A percentile compares a stretch with the other conserved stretches of the same genome.
phyloP scores from a whole-genome alignment of 805 yeast genomes.

The Kluyveromyces starmeri region DNA sequence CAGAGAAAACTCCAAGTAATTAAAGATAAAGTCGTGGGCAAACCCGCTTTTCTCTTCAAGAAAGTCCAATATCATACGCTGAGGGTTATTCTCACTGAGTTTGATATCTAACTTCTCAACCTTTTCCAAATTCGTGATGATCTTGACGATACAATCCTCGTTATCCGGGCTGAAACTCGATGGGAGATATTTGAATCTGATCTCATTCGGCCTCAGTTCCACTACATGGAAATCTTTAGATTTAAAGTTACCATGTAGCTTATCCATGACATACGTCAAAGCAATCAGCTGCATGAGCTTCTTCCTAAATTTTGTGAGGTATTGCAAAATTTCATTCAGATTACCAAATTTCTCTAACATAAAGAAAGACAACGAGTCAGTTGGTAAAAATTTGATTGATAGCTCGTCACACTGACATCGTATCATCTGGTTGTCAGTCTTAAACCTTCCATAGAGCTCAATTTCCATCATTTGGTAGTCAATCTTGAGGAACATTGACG shows the following conservation, averaged over 20 bases:
- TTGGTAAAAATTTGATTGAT: constrained; percentile 21
- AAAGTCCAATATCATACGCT: constrained; percentile 27
- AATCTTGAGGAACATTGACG: constrained; percentile 26
- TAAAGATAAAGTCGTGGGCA: constrained; percentile 26
- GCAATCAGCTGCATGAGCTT: constrained; percentile 28
- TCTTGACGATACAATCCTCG: constrained; percentile 28
- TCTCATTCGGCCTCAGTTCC: constrained; percentile 27
- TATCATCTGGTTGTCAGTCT: constrained; percentile 23
- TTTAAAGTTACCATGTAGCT: constrained; percentile 25
- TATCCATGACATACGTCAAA: constrained; percentile 28
- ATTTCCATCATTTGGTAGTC: constrained; percentile 25
- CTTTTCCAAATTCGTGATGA: constrained; percentile 21
- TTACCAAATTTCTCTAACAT: constrained; percentile 20
- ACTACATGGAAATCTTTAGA: constrained; percentile 26
- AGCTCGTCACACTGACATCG: constrained; percentile 25
- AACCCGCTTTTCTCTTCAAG: constrained; percentile 22
- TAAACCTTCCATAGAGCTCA: constrained; percentile 25
- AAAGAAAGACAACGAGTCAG: constrained; percentile 23
- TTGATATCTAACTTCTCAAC: constrained; percentile 24
- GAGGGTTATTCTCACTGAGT: constrained; percentile 27
- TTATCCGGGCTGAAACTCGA: constrained; percentile 14
- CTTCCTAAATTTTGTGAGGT: constrained; percentile 23
- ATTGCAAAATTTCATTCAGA: constrained; percentile 20
- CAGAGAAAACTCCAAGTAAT: constrained; percentile 29
- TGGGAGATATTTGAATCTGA: constrained; percentile 27